Evolutionary conservation across 305 asterid species (phyloP).

Genomic region (Fraxinus paxiana): DNA sequence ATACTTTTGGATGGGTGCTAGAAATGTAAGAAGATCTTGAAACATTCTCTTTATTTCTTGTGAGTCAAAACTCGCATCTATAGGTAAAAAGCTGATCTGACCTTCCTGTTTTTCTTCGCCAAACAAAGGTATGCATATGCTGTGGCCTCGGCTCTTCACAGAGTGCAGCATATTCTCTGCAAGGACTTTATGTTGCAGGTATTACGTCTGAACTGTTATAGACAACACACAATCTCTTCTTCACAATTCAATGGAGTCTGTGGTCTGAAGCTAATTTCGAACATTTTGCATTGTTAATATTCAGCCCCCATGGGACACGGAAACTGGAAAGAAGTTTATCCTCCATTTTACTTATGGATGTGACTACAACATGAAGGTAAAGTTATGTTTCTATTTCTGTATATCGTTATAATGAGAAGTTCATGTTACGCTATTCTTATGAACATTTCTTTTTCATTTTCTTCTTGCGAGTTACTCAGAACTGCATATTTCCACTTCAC

Average conservation of each 20-base stretch:
- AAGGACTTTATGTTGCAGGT: conserved; percentile 59
- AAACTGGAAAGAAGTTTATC: conserved; percentile 34
- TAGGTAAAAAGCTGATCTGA: neutral
- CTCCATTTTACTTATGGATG: conserved; percentile 57
- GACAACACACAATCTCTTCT: neutral
- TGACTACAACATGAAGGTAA: conserved; percentile 53
- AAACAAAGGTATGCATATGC: conserved; percentile 52
- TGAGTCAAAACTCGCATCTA: conserved; percentile 15
- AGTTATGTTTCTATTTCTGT: neutral
- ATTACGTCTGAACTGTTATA: neutral
- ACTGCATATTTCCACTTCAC: neutral
- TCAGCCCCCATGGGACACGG: conserved; percentile 62
- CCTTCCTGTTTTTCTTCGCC: neutral
- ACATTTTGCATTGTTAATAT: neutral
- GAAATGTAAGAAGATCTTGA: conserved; percentile 42
- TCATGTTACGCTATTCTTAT: neutral
- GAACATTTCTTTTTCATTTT: neutral
- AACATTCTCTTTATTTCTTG: neutral
- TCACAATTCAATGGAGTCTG: neutral
- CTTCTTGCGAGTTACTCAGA: neutral
- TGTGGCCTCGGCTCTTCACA: conserved; percentile 56
- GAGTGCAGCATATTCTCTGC: conserved; percentile 46
- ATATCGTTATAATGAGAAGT: neutral
- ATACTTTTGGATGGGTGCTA: conserved; percentile 48
- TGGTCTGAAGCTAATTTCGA: conserved; percentile 1